These are phyloP conservation scores for Catunica adiposa DNA, from an alignment of 2,329 filamentous ascomycete genomes.

Conservation along the genomic window DNA sequence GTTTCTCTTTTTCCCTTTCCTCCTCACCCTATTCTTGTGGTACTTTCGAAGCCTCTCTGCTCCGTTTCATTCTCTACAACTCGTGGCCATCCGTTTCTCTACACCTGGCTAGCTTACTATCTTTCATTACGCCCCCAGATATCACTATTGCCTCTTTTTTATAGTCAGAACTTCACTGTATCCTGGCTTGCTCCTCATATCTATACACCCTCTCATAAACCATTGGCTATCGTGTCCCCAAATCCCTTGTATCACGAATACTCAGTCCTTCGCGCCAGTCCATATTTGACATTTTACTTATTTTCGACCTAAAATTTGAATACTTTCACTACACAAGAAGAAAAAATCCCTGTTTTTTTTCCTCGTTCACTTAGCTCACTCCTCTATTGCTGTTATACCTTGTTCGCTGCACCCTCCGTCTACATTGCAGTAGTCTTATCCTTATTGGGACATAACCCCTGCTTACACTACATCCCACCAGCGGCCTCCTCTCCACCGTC, in stretches of 20 bases:
- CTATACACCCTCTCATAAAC: not conserved
- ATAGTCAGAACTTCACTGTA: not conserved
- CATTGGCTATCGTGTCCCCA: not conserved
- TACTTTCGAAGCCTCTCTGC: slow-evolving; percentile 3
- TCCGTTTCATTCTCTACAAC: slow-evolving; percentile 5
- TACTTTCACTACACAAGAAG: not conserved
- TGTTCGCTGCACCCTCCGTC: not conserved
- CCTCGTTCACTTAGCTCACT: not conserved
- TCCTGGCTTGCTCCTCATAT: not conserved
- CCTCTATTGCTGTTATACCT: not conserved
- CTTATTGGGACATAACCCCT: not conserved
- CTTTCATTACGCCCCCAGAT: not conserved
- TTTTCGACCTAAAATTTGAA: not conserved
- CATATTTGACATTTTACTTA: not conserved
- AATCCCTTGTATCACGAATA: not conserved
- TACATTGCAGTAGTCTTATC: not conserved
- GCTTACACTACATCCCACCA: not conserved
- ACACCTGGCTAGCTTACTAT: not conserved
- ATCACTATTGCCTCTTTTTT: not conserved
- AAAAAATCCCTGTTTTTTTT: not conserved
- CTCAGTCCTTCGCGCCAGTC: not conserved
- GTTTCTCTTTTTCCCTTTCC: slow-evolving; percentile 2
- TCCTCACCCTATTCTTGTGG: slow-evolving; percentile 2
- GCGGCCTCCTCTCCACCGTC: not conserved
- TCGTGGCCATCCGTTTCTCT: not conserved